Conservation (phyloP, 2,329 filamentous ascomycete genomes). For the Ceratocystis eucalypticola region DNA sequence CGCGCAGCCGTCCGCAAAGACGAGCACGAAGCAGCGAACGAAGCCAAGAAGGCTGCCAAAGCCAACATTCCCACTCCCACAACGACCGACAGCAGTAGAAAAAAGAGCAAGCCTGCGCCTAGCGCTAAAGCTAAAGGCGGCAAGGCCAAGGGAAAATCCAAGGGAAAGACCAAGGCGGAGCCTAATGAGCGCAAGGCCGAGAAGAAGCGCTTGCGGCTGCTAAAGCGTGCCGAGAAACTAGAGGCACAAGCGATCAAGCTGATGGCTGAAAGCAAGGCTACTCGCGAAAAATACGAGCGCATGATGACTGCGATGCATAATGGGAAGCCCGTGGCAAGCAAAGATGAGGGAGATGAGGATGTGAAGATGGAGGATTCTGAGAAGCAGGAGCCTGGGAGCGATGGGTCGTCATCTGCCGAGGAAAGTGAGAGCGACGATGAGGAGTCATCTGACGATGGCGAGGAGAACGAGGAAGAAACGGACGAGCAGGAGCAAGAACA, state of each 20-base stretch:
- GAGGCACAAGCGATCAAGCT: conserved; percentile 31
- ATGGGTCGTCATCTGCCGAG: not conserved
- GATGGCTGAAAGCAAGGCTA: conserved; percentile 21
- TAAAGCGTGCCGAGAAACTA: conserved; percentile 30
- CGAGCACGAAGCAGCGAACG: conserved; percentile 5
- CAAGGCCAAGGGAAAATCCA: conserved; percentile 22
- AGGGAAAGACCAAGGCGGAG: conserved; percentile 25
- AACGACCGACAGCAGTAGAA: not conserved
- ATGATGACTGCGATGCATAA: conserved; percentile 20
- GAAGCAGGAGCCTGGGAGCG: not conserved
- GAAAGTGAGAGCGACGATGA: not conserved
- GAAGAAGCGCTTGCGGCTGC: conserved; percentile 29
- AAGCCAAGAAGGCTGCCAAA: conserved; percentile 7
- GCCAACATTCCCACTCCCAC: conserved; percentile 7
- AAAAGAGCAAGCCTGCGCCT: not conserved
- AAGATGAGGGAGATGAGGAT: not conserved
- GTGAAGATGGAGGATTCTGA: not conserved
- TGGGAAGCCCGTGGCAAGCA: conserved; percentile 10
- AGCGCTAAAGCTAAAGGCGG: not conserved
- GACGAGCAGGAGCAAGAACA: conserved; percentile 20
- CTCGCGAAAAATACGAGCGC: conserved; percentile 11
- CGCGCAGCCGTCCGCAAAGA: conserved; percentile 11
- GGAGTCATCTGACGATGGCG: conserved; percentile 8
- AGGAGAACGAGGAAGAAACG: conserved; percentile 18
- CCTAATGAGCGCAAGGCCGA: conserved; percentile 26